Percentiles rank a stretch among this genome's conserved stretches.
These are phyloP conservation scores for Lobosporangium transversale DNA, from an alignment of 192 early-diverging fungal genomes.

Conservation along the genomic window DNA sequence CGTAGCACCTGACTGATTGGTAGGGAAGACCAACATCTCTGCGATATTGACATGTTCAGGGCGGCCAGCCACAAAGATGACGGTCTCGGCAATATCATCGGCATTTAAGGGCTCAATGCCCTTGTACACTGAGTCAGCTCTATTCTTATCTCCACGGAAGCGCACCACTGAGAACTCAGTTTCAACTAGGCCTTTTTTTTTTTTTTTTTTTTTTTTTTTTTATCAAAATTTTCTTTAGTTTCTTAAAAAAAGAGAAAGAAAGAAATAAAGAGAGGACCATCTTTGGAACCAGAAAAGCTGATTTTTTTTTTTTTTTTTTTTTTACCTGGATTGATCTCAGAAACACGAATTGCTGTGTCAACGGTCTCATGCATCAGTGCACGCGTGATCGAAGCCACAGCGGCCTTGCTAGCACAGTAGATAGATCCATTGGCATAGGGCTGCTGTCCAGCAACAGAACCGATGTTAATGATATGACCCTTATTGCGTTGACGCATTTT, in stretches of 20 bases:
- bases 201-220: not conserved
- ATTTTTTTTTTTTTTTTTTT: not conserved
- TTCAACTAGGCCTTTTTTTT: constrained; percentile 70
- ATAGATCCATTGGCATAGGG: constrained; percentile 80
- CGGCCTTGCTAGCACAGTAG: constrained; percentile 88
- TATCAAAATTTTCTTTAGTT: not conserved
- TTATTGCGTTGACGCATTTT: constrained; percentile 73
- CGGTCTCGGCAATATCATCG: constrained; percentile 66
- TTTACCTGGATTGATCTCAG: constrained; percentile 78
- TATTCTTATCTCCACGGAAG: constrained; percentile 74
- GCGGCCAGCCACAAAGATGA: constrained; percentile 84
- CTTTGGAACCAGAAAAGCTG: not conserved
- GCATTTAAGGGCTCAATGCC: constrained; percentile 57
- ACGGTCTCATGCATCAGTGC: constrained; percentile 81
- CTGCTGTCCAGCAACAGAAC: constrained; percentile 79
- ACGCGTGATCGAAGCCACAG: constrained; percentile 84
- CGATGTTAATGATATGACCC: constrained; percentile 90
- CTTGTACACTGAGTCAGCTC: constrained; percentile 79
- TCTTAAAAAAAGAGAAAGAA: no score
- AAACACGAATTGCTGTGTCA: constrained; percentile 76
- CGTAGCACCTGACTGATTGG: constrained; percentile 50
- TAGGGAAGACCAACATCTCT: constrained; percentile 63
- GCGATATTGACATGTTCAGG: constrained; percentile 82
- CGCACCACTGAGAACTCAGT: constrained; percentile 92
- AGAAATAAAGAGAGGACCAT: no score